Base-by-base conservation (phyloP, 345 rosid genomes). In the Aquilaria yunnanensis region DNA sequence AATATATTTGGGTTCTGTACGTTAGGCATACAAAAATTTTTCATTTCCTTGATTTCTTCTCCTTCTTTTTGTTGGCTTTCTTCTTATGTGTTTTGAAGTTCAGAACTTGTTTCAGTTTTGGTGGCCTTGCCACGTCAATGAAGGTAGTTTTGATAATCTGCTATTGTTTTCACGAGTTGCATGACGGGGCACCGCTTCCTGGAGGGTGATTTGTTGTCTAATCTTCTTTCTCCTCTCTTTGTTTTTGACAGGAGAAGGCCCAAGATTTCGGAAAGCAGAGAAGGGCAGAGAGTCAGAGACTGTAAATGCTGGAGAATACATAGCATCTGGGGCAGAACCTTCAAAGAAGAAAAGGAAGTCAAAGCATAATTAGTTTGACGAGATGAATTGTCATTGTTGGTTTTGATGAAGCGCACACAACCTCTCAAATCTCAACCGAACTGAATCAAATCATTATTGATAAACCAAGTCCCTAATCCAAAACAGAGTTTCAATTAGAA, bases 201-300 rank as follows among this genome's bases (percentile, higher is more conserved):
- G 32, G 60, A 9, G 29, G 14, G 45, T 12, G 47, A 6, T 14
- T 2, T 48, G 14, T n/a, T n/a, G 29, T 14, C 47, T 10, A 61
- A n/a, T 52, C 30, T n/a, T 49, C 2, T 64, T 30, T 16, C 56
- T 32, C 55, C 16, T 7, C n/a, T n/a, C n/a, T n/a, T n/a, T n/a
- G n/a, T n/a, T n/a, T n/a, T n/a, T n/a, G n/a, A n/a, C n/a, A n/a
- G 98, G 69, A 78, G 67, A 87, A 87, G 79, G 74, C 83, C 6
- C 79, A 84, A 70, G 84, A 81, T 60, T 79, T 83, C 9, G 79
- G 83, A 68, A 85, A 76, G 79, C 72, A 70, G 66, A 85, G 80
- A 62, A 61, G 72, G 10, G 61, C n/a, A n/a, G n/a, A n/a, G n/a
- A n/a, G n/a, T n/a, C 14, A 0, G 87, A 85, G 69, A 81, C 71